Evolutionary conservation across 208 protist species (phyloP), one percentile per base, ranked within the genome.

Genomic region (Acanthamoeba divionensis): DNA sequence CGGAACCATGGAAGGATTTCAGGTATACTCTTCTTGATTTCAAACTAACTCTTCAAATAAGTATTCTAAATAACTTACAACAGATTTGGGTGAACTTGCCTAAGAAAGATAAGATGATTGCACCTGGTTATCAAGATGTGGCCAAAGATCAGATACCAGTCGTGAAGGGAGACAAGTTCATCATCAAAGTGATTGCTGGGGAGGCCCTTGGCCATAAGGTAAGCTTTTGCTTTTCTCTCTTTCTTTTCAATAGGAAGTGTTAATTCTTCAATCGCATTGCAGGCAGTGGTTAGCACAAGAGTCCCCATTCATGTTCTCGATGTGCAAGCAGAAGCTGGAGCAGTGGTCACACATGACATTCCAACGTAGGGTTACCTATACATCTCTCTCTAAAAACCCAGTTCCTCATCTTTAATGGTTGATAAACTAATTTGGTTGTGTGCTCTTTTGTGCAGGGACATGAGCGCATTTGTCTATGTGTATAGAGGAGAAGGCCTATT

Each of bases 31-130:
- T 60, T 60, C 21, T 21, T 21, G n/a, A 26, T 60, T 60, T 60
- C 52, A 60, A 26, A 26, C 52, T 60, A 60, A 26, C n/a, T 21
- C n/a, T 21, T 60, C 52, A 60, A 26, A 60, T 60, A 26, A 60
- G 52, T 60, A 60, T 60, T 60, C 65, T 18, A 13, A 73, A 73
- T 48, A 50, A 15, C 0, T 12, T 73, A 2, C 94, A 93, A 29
- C 96, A 98, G 94, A 45, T 98, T 0, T 98, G 97, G 96, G 88
- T 97, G n/a, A 98, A 98, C 90, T 90, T 98, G 45, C 96, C 96
- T 12, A 38, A 29, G 10, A 91, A 93, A 85, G 86, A 93, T 62
- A 97, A 97, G 92, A 96, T 97, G 93, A 92, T 90, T 75, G 62
- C 93, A 15, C 95, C 97, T 36, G 44, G 93, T 60, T 73, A 92